Evolutionary conservation across 768 basidiomycete genomes (phyloP).

Genomic region (Mycena rosella): DNA sequence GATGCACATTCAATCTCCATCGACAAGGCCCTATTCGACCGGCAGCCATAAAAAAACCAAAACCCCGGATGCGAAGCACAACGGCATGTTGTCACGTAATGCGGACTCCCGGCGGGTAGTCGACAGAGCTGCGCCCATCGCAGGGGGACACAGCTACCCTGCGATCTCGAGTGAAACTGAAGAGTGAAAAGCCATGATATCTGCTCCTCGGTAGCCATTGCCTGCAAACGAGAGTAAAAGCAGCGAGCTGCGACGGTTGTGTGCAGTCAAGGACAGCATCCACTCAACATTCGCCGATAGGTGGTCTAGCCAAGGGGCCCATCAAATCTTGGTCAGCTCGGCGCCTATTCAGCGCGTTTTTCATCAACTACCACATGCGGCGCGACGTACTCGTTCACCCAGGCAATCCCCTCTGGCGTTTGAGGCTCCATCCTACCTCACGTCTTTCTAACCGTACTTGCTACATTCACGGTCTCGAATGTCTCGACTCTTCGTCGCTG

Average conservation of each 20-base stretch:
- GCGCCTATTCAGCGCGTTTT: neutral
- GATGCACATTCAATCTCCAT: too few relatives aligned
- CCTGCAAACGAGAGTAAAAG: slow-evolving; percentile 19
- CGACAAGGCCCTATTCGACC: too few relatives aligned
- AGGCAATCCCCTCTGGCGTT: slow-evolving; percentile 6
- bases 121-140: too few relatives aligned
- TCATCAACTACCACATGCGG: too few relatives aligned
- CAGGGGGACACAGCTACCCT: neutral
- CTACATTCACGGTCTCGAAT: neutral
- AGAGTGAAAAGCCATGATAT: slow-evolving; percentile 13
- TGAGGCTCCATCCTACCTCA: slow-evolving; percentile 29
- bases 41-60: too few relatives aligned
- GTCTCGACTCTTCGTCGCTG: slow-evolving; percentile 2
- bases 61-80: too few relatives aligned
- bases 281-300: too few relatives aligned
- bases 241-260: neutral
- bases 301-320: too few relatives aligned
- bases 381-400: slow-evolving; percentile 19
- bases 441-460: slow-evolving; percentile 4
- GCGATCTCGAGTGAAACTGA: slow-evolving; percentile 6
- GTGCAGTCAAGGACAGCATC: slow-evolving; percentile 25
- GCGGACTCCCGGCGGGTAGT: too few relatives aligned
- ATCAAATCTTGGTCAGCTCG: too few relatives aligned
- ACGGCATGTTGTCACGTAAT: too few relatives aligned
- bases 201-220: slow-evolving; percentile 26